These are phyloP conservation scores for Hymenochaete sp. DNA, from an alignment of 1,284 basidiomycete species.

Conservation along the genomic window DNA sequence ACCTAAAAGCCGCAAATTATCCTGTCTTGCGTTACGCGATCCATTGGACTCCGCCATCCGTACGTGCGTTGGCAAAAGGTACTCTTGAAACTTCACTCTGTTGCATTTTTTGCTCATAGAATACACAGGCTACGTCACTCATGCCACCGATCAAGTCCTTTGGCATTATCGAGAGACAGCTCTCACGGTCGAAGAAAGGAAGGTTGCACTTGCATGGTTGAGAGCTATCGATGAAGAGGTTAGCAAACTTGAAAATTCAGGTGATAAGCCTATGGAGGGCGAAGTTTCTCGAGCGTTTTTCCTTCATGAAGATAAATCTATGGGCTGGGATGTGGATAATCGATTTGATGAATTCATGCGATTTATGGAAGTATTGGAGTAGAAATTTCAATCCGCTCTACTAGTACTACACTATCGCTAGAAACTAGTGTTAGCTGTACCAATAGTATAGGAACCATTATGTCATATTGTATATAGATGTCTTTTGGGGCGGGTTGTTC, in stretches of 20 bases:
- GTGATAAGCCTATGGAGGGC: conserved; percentile 24
- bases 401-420: too few species aligned
- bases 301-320: conserved; percentile 39
- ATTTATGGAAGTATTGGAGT: too few species aligned
- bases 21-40: conserved; percentile 64
- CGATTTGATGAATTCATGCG: conserved; percentile 41
- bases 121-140: conserved; percentile 53
- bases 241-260: conserved; percentile 29
- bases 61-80: conserved; percentile 39
- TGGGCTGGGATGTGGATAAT: conserved; percentile 47
- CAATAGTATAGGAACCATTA: too few species aligned
- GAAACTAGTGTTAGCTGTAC: too few species aligned
- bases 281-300: conserved; percentile 37
- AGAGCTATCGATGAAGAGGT: conserved; percentile 36
- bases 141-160: conserved; percentile 49
- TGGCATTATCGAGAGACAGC: conserved; percentile 36
- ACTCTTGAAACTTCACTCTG: conserved; percentile 17
- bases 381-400: too few species aligned
- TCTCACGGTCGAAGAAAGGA: conserved; percentile 34
- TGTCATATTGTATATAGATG: too few species aligned
- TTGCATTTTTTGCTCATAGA: not conserved
- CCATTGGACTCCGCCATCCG: conserved; percentile 56
- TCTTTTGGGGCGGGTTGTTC: too few species aligned
- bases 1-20: conserved; percentile 45
- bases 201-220: conserved; percentile 44